Conservation (phyloP, 2,329 filamentous ascomycete species). For the Ophiostoma populinum region DNA sequence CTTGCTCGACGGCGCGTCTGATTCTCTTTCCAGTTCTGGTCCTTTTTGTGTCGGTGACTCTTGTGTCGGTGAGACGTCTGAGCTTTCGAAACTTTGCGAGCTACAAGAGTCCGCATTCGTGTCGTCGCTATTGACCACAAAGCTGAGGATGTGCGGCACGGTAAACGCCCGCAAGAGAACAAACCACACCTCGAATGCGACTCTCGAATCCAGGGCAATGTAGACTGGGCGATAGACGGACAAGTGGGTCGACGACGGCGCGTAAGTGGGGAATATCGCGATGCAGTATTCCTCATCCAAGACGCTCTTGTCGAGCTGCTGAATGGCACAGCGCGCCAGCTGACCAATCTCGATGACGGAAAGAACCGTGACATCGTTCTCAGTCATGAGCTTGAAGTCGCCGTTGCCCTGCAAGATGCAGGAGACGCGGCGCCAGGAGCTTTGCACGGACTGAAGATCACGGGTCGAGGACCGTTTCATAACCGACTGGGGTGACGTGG, state of each 20-base stretch:
- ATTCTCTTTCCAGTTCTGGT: neutral
- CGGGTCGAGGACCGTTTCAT: constrained; percentile 39
- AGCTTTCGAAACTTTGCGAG: neutral
- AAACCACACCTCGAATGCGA: constrained; percentile 96
- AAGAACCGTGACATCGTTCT: constrained; percentile 65
- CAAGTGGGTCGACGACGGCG: constrained; percentile 52
- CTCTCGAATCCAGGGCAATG: constrained; percentile 66
- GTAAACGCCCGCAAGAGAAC: constrained; percentile 82
- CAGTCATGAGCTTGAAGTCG: constrained; percentile 77
- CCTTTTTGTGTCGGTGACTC: constrained; percentile 1
- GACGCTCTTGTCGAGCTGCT: constrained; percentile 78
- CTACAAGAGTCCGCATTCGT: neutral
- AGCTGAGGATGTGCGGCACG: constrained; percentile 54
- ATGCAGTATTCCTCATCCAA: constrained; percentile 88
- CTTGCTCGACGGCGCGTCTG: constrained; percentile 6
- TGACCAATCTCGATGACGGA: constrained; percentile 77
- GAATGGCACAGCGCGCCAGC: constrained; percentile 75
- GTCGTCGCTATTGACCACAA: constrained; percentile 16
- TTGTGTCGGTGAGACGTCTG: neutral
- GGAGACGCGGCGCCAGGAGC: constrained; percentile 71
- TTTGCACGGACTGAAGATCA: constrained; percentile 33
- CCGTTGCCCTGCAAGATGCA: constrained; percentile 92
- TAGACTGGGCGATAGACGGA: constrained; percentile 78
- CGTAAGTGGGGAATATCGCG: constrained; percentile 88
- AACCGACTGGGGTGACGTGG: constrained; percentile 36